phyloP scores from a whole-genome alignment of 495 filamentous ascomycete species.

The Xylaria venustula region DNA sequence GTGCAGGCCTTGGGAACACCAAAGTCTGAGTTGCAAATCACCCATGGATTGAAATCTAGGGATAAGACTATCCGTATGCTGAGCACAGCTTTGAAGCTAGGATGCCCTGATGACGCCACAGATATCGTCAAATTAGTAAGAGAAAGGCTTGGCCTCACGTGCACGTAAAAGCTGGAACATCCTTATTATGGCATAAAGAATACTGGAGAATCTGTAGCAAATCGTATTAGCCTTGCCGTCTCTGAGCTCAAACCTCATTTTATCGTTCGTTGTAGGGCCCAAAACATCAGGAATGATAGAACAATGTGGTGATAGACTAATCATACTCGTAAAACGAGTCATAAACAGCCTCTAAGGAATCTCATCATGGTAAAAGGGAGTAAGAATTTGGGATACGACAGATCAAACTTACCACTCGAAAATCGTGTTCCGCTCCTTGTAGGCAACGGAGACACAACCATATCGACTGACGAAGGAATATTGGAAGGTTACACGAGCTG shows the following conservation, averaged over 20 bases:
- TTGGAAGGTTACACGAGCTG: conserved; percentile 18
- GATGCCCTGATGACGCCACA: conserved; percentile 17
- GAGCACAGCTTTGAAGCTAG: conserved; percentile 22
- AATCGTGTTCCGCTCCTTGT: not conserved
- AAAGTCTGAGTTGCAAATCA: conserved; percentile 63
- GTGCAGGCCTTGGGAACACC: conserved; percentile 55
- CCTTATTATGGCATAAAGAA: not conserved
- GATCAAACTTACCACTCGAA: conserved; percentile 2
- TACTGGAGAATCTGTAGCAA: not conserved
- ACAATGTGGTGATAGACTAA: conserved; percentile 48
- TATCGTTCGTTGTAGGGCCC: not conserved
- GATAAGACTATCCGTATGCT: conserved; percentile 57
- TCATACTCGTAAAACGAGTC: conserved; percentile 41
- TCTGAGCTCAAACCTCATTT: not conserved
- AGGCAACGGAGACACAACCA: not conserved
- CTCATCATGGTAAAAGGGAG: conserved; percentile 13
- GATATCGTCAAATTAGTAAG: conserved; percentile 22
- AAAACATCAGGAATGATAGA: conserved; percentile 38
- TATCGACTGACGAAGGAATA: not conserved
- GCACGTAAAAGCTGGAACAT: not conserved
- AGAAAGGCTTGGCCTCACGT: conserved; percentile 18
- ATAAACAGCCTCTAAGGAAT: conserved; percentile 50
- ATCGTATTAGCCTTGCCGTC: not conserved
- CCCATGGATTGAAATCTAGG: conserved; percentile 59
- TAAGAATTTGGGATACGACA: conserved; percentile 2